These are phyloP conservation scores for Suillus bovinus DNA, from an alignment of 768 basidiomycete species.

Conservation along the genomic window DNA sequence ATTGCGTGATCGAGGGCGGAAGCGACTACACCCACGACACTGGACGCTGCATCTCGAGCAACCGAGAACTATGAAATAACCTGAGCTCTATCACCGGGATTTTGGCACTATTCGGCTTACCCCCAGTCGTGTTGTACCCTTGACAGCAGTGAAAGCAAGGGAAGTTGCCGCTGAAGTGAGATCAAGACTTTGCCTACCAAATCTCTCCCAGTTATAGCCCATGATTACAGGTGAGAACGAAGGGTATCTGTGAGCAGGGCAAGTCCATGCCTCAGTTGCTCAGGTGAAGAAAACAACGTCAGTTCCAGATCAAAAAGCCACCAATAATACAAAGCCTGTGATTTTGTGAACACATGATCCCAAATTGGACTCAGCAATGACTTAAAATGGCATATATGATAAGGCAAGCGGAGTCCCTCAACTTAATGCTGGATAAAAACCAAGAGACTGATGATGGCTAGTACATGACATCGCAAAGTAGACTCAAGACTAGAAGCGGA, in stretches of 20 bases:
- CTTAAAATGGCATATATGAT: background rate
- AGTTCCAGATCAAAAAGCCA: constrained; percentile 6
- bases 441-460: no score
- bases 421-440: no score
- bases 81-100: constrained; percentile 10
- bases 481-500: no score
- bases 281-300: background rate
- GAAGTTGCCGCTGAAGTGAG: constrained; percentile 62
- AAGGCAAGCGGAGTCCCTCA: no score
- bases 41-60: constrained; percentile 58
- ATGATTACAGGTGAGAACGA: constrained; percentile 19
- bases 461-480: no score
- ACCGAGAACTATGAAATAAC: constrained; percentile 59
- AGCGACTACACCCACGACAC: constrained; percentile 58
- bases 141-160: constrained; percentile 68
- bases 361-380: background rate
- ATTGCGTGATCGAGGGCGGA: constrained; percentile 64
- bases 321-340: constrained; percentile 4
- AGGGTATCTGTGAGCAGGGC: constrained; percentile 14
- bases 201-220: constrained; percentile 41
- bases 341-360: background rate
- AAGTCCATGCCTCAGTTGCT: constrained; percentile 23
- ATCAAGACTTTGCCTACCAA: constrained; percentile 60
- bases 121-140: constrained; percentile 66
- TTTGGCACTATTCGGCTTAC: constrained; percentile 42